A percentile compares a stretch with the other conserved stretches of the same genome.
These are phyloP conservation scores for Ophiostoma sp. DNA, from an alignment of 2,329 filamentous ascomycete species.

Conservation along the genomic window DNA sequence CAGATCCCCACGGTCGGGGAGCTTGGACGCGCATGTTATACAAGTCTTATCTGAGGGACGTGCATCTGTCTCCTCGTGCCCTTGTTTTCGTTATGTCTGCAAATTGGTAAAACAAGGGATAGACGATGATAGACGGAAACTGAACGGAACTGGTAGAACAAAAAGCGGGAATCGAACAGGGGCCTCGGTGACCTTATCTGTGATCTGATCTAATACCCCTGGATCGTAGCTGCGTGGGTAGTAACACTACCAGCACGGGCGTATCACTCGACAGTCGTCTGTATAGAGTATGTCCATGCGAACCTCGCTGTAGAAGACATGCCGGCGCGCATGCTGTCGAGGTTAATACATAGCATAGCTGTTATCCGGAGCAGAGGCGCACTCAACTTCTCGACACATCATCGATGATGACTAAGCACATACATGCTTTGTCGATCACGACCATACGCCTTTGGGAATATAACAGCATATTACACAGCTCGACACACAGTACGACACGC, in stretches of 20 bases:
- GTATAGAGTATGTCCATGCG: conserved; percentile 6
- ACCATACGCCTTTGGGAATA: too few species aligned
- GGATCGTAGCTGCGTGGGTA: not conserved
- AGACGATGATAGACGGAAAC: not conserved
- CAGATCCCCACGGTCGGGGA: not conserved
- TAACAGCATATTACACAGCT: too few species aligned
- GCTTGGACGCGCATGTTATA: not conserved
- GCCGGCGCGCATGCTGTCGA: too few species aligned
- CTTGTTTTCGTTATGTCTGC: not conserved
- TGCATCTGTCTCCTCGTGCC: not conserved
- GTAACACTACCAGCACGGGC: not conserved
- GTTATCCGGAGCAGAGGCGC: too few species aligned
- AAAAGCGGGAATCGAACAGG: not conserved
- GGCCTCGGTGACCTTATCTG: not conserved
- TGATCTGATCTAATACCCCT: not conserved
- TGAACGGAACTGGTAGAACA: not conserved
- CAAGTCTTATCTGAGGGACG: not conserved
- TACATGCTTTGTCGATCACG: too few species aligned
- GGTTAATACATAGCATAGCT: too few species aligned
- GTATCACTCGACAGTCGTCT: not conserved
- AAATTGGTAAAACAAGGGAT: not conserved
- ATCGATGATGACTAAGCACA: too few species aligned
- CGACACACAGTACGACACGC: too few species aligned
- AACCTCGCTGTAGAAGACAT: not conserved
- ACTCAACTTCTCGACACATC: too few species aligned